These are phyloP conservation scores for Neofusicoccum umdonicola DNA, from an alignment of 2,329 filamentous ascomycete genomes.

Conservation along the genomic window DNA sequence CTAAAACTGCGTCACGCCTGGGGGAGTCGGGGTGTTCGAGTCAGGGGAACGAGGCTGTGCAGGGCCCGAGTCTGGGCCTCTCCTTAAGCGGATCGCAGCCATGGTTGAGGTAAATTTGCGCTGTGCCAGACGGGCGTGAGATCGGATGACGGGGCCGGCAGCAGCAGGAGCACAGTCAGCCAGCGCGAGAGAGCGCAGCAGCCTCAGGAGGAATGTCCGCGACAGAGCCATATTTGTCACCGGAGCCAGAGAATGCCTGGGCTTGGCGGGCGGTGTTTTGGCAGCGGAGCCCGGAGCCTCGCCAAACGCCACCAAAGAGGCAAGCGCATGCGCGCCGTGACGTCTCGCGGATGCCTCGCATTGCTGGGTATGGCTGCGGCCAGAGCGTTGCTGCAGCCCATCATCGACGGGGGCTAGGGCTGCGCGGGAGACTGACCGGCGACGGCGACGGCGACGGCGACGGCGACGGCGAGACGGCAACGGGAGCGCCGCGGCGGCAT, in stretches of 20 bases:
- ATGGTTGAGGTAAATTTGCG: constrained; percentile 14
- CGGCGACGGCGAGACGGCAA: not conserved
- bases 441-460: too few relatives aligned
- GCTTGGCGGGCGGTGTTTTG: constrained; percentile 11
- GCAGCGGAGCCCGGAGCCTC: not conserved
- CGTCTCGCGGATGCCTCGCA: not conserved
- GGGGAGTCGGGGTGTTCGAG: not conserved
- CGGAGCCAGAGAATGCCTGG: constrained; percentile 10
- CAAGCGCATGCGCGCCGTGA: constrained; percentile 6
- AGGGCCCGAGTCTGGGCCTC: constrained; percentile 11
- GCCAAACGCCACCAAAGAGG: not conserved
- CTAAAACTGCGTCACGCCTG: constrained; percentile 12
- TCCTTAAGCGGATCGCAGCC: constrained; percentile 4
- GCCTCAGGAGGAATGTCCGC: constrained; percentile 12
- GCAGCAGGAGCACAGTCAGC: not conserved
- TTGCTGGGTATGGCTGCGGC: not conserved
- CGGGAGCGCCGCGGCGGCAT: constrained; percentile 5
- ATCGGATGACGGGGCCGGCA: constrained; percentile 9
- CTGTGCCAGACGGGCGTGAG: constrained; percentile 1
- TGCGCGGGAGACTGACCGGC: too few relatives aligned
- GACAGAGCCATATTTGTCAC: constrained; percentile 9
- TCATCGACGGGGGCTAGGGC: too few relatives aligned
- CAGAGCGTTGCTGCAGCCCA: not conserved
- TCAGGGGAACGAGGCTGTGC: constrained; percentile 13
- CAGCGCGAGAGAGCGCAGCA: not conserved